Percentiles rank a stretch among this genome's conserved stretches.
phyloP scores from a whole-genome alignment of 1,284 basidiomycete genomes.

The Boletellus deceptivus region DNA sequence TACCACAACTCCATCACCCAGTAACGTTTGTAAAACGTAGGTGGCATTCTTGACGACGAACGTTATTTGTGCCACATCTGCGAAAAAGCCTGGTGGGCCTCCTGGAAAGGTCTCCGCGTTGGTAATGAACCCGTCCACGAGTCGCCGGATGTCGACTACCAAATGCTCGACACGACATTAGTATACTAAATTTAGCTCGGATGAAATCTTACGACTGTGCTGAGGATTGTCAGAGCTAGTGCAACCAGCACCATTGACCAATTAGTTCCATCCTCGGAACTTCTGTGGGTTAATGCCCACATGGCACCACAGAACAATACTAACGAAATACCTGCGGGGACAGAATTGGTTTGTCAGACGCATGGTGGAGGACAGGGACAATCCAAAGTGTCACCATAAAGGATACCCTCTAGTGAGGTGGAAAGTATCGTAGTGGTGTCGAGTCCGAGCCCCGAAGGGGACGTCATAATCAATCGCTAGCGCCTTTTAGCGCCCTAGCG shows the following conservation, averaged over 20 bases:
- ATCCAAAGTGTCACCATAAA: constrained; percentile 19
- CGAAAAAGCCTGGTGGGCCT: constrained; percentile 21
- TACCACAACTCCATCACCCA: constrained; percentile 27
- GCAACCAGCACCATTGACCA: constrained; percentile 21
- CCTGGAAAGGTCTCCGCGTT: constrained; percentile 10
- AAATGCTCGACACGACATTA: constrained; percentile 20
- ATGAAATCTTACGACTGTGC: constrained; percentile 16
- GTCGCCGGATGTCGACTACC: constrained; percentile 18
- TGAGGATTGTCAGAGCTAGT: constrained; percentile 14
- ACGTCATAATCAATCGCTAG: background rate
- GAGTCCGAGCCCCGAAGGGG: constrained; percentile 8
- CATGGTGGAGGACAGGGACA: background rate
- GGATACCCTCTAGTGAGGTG: constrained; percentile 19
- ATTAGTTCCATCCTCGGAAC: constrained; percentile 15
- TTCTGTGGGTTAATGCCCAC: constrained; percentile 19
- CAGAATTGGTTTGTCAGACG: constrained; percentile 3
- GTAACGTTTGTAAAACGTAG: constrained; percentile 26
- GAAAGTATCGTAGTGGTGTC: constrained; percentile 21
- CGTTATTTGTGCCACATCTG: constrained; percentile 18
- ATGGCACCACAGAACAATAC: constrained; percentile 23
- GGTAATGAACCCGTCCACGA: constrained; percentile 21
- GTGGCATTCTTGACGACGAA: constrained; percentile 23
- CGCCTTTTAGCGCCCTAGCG: background rate
- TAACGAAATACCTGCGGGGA: constrained; percentile 22
- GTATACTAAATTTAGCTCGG: background rate